Percentiles rank a stretch among this genome's conserved stretches.
These are phyloP conservation scores for Enterocytospora artemiae DNA, from an alignment of 371 early-diverging fungal genomes.

Conservation along the genomic window DNA sequence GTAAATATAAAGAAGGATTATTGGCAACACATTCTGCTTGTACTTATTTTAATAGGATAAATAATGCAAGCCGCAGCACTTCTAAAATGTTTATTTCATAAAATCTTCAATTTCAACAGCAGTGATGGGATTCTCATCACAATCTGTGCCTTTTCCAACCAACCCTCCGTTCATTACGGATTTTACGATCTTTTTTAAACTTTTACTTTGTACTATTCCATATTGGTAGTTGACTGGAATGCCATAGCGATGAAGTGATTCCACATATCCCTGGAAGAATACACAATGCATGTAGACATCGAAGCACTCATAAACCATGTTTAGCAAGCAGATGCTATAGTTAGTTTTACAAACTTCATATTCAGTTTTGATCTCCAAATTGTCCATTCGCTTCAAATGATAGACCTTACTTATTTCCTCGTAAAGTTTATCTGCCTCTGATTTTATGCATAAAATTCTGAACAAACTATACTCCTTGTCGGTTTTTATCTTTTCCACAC, in stretches of 20 bases:
- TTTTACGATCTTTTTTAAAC: background rate
- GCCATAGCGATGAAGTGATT: constrained; percentile 14
- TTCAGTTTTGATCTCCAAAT: no score
- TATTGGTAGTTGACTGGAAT: background rate
- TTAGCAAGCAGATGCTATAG: no score
- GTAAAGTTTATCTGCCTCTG: background rate
- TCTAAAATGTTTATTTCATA: no score
- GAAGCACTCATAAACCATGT: background rate
- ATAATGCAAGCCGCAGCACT: no score
- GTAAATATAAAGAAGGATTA: no score
- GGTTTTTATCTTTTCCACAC: background rate
- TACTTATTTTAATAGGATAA: no score
- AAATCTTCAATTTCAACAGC: background rate
- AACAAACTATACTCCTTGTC: background rate
- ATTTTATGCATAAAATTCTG: background rate
- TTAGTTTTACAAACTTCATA: no score
- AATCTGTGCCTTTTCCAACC: background rate
- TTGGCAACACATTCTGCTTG: no score
- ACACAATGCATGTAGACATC: constrained; percentile 3
- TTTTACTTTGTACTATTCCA: background rate
- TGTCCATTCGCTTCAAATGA: no score
- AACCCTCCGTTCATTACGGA: background rate
- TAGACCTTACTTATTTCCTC: background rate
- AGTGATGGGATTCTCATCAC: background rate
- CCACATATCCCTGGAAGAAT: background rate